A percentile compares a stretch with the other conserved stretches of the same genome.
These are phyloP conservation scores for Gymnopus androsaceus DNA, from an alignment of 1,284 basidiomycete species.

Conservation along the genomic window DNA sequence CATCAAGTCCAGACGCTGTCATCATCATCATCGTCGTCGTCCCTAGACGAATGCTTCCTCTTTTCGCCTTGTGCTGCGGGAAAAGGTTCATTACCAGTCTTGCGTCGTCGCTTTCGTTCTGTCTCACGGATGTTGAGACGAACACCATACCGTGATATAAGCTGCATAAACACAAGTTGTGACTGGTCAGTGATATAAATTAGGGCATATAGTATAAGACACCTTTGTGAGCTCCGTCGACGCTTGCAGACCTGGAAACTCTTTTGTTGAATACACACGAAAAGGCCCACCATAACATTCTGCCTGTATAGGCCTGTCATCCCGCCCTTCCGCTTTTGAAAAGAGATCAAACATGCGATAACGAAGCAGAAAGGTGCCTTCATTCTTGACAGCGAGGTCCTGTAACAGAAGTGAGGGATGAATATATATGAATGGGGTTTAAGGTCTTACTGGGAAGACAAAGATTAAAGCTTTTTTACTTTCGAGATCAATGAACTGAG, in stretches of 20 bases:
- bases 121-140: constrained; percentile 71
- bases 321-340: constrained; percentile 32
- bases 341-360: constrained; percentile 72
- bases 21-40: constrained; percentile 6
- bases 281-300: constrained; percentile 72
- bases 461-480: constrained; percentile 52
- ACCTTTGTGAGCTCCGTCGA: constrained; percentile 80
- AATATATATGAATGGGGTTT: constrained; percentile 13
- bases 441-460: constrained; percentile 51
- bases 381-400: constrained; percentile 62
- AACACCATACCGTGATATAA: constrained; percentile 68
- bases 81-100: constrained; percentile 25
- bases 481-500: constrained; percentile 44
- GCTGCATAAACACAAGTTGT: constrained; percentile 38
- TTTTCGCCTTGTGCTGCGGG: not conserved
- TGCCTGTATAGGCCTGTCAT: constrained; percentile 54
- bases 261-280: constrained; percentile 76
- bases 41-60: constrained; percentile 10
- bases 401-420: constrained; percentile 24
- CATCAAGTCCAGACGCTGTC: no score
- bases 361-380: constrained; percentile 66
- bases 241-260: constrained; percentile 72
- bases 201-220: not conserved
- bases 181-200: not conserved
- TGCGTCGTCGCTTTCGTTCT: constrained; percentile 62